Evolutionary conservation across 495 filamentous ascomycete genomes (phyloP).

Genomic region (Glonium stellatum): DNA sequence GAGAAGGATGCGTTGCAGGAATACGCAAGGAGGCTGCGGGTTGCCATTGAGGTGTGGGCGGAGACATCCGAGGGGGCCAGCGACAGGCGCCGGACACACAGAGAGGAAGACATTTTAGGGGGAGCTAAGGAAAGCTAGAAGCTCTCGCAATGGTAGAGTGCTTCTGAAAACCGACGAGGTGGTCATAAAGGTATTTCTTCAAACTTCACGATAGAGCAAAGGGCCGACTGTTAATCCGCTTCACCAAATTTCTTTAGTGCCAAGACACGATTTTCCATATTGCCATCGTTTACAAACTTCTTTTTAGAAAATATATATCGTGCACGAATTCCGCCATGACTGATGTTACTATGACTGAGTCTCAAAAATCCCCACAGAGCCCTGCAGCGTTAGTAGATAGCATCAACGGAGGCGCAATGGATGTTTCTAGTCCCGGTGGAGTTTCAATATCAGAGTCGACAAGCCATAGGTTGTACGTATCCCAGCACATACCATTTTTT

Average conservation of each 20-base stretch:
- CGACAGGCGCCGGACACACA: conserved; percentile 17
- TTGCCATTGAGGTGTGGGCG: conserved; percentile 16
- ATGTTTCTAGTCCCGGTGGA: conserved; percentile 3
- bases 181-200: no score
- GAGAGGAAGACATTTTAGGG: conserved; percentile 23
- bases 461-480: not conserved
- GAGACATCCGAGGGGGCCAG: conserved; percentile 17
- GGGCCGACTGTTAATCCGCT: no score
- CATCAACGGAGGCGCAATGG: conserved; percentile 2
- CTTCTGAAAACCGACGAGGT: no score
- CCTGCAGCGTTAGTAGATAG: not conserved
- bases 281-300: not conserved
- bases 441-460: not conserved
- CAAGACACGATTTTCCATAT: no score
- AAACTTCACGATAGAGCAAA: no score
- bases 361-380: not conserved
- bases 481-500: not conserved
- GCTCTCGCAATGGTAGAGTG: not conserved
- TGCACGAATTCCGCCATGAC: not conserved
- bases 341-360: not conserved
- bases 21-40: conserved; percentile 20
- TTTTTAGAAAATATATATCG: not conserved
- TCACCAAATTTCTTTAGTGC: no score
- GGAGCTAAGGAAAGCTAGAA: conserved; percentile 19
- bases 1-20: conserved; percentile 21